Base-by-base conservation (phyloP, 176 grass and related monocot genomes). In the Rhynchospora breviuscula region DNA sequence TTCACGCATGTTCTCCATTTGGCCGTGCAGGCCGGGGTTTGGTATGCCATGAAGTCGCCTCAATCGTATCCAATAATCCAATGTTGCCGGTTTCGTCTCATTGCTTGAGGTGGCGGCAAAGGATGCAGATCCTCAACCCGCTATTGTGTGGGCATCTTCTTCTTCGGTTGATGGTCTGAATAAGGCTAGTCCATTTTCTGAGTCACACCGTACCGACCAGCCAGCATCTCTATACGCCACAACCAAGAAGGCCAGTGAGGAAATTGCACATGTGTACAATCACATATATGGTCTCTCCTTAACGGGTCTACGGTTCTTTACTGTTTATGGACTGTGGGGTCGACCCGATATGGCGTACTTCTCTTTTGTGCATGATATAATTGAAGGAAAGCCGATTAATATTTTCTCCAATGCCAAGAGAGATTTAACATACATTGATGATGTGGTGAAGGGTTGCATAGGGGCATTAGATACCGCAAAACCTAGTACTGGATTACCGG, bases 331-430 rank as follows among this genome's bases (percentile, higher is more conserved):
- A 2, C 95, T 92, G 0, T 95, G 91, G 92, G 95, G 95, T 45
- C 92, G 95, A 63, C 95, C 95, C 74, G 95, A 98, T 83, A 98
- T 98, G 95, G 95, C 95, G 52, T 98, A 98, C 89, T 98, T 98
- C 89, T 94, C 49, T 83, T 98, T 98, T 84, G 83, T 93, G 21
- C 77, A 86, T 17, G 81, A 70, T 84, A 98, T 98, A 88, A 56
- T 98, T 48, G 79, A 88, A 77, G 91, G 93, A 80, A 87, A 95
- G 35, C 89, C 92, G 73, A 91, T 98, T 89, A 95, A 88, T 26
- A 89, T 98, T 63, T 98, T 94, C 84, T 79, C 84, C 76, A 66
- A 83, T 23, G 81, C 85, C 47, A 91, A 88, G 84, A 89, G 95
- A 85, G 95, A 98, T 68, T 98, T 98, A 86, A 98, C 95, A 51